Evolutionary conservation across 192 early-diverging fungal species (phyloP).

Genomic region (Coemansia sp.): DNA sequence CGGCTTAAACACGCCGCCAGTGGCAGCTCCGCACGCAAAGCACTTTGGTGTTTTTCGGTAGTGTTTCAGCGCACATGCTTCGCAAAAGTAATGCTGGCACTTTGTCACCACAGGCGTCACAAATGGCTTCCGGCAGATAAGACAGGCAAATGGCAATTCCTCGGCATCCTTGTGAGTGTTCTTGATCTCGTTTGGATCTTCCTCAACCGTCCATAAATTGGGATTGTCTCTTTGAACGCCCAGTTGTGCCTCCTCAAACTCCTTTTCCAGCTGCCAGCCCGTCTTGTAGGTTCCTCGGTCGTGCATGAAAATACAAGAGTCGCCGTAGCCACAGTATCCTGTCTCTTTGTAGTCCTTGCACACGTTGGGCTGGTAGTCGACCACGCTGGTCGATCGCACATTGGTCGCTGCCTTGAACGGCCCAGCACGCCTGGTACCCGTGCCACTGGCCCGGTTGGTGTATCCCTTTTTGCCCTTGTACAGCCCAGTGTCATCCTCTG

Average conservation of each 20-base stretch:
- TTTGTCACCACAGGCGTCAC: slow-evolving; percentile 87
- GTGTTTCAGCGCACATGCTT: slow-evolving; percentile 83
- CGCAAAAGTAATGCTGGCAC: slow-evolving; percentile 95
- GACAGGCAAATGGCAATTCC: slow-evolving; percentile 91
- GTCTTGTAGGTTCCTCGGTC: slow-evolving; percentile 96
- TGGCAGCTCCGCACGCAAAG: slow-evolving; percentile 80
- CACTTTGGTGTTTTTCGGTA: slow-evolving; percentile 85
- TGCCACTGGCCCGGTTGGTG: slow-evolving; percentile 60
- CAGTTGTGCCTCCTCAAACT: slow-evolving; percentile 90
- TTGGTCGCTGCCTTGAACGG: slow-evolving; percentile 42
- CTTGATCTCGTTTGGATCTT: slow-evolving; percentile 31
- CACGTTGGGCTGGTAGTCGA: slow-evolving; percentile 97
- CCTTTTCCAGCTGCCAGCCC: slow-evolving; percentile 96
- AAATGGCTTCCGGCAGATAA: slow-evolving; percentile 89
- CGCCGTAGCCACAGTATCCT: slow-evolving; percentile 96
- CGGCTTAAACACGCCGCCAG: slow-evolving; percentile 78
- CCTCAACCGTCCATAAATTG: slow-evolving; percentile 50
- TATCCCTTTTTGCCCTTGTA: slow-evolving; percentile 71
- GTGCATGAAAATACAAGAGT: slow-evolving; percentile 97
- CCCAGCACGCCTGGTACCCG: slow-evolving; percentile 53
- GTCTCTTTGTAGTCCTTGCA: slow-evolving; percentile 99
- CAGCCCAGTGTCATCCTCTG: slow-evolving; percentile 47
- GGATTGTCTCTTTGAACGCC: slow-evolving; percentile 53
- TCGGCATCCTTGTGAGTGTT: slow-evolving; percentile 61
- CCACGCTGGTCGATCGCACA: slow-evolving; percentile 39